Evolutionary conservation across 2,329 filamentous ascomycete genomes (phyloP), one percentile per base, ranked within the genome.

Genomic region (Metarhizium anisopliae): DNA sequence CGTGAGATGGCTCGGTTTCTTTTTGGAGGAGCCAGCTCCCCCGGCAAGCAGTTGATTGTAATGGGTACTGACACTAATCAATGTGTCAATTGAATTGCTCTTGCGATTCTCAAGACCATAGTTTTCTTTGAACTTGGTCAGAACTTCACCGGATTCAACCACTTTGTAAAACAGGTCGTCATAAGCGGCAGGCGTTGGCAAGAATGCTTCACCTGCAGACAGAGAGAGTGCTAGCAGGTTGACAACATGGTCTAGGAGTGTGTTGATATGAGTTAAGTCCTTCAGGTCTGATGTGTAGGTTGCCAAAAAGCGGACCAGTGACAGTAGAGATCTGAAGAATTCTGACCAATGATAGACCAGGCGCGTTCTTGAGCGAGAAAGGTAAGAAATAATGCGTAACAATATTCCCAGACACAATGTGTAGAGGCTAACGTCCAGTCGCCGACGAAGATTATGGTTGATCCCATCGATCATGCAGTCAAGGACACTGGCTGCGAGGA

Each of bases 81-180:
- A 78, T 1, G 89, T 95, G 51, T 90, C 86, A 64, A 96, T 94
- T 3, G 89, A 89, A 72, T 80, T 88, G 50, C 80, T 82, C 25
- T 77, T 72, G 50, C 82, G 72, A 58, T 78, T 81, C 2, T 73
- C 74, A 16, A 87, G 71, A 4, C 75, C 73, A 69, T 94, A 97
- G 10, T 82, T 86, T 59, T 91, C 84, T 45, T 90, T 84, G 73
- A 97, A 96, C 66, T 89, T 90, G 36, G 80, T 75, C 25, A 97
- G 79, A 13, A 90, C 81, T 51, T 95, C 90, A 11, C 92, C 90
- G 2, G 87, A 89, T 71, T 99, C 94, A 30, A 97, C 91, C 2
- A 97, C 82, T 73, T 99, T 99, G 81, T 99, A 99, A 74, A 99
- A 97, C 0, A 99, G 78, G 66, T 99, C 94, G 64, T 99, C 94